Evolutionary conservation across 768 basidiomycete species (phyloP).

Genomic region (Harrya chromipes): DNA sequence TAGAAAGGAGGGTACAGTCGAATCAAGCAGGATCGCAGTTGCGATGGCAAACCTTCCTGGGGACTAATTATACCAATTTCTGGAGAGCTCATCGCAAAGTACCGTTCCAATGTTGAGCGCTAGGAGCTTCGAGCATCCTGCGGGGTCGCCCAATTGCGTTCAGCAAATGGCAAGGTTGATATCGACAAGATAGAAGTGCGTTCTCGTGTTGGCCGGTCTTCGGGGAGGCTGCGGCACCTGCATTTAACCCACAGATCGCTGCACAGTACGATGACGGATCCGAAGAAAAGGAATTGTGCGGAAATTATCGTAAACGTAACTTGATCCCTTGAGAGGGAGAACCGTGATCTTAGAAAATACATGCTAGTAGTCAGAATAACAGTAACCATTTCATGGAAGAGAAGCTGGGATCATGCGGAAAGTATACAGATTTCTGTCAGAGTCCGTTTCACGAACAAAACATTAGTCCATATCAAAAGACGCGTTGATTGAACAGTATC

Average conservation of each 20-base stretch:
- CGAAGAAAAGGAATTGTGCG: not conserved
- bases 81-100: no score
- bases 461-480: not conserved
- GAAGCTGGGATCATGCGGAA: not conserved
- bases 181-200: no score
- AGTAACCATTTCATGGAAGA: not conserved
- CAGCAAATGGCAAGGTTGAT: no score
- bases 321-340: no score
- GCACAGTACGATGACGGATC: no score
- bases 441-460: not conserved
- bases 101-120: no score
- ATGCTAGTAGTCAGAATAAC: not conserved
- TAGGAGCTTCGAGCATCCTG: no score
- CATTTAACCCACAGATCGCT: no score
- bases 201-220: no score
- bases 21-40: not conserved
- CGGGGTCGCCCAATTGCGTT: no score
- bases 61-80: conserved; percentile 10
- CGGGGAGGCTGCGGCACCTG: no score
- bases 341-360: no score
- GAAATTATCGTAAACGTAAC: not conserved
- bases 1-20: not conserved
- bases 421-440: not conserved
- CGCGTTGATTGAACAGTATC: not conserved
- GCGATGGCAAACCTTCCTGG: not conserved